Evolutionary conservation across 345 rosid genomes (phyloP).

Genomic region (Eucalyptus pumila): DNA sequence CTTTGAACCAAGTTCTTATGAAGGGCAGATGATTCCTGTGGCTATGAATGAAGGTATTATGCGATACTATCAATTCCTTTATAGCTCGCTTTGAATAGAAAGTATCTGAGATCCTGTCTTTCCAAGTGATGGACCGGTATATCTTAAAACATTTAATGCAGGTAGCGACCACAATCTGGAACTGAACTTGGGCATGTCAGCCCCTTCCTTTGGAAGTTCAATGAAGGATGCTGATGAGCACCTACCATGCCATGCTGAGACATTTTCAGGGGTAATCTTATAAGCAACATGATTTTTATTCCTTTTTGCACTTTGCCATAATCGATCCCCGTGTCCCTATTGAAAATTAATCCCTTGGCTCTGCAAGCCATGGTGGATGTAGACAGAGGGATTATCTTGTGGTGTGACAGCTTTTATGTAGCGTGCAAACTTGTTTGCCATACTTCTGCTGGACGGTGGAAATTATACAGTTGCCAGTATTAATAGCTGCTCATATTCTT

Average conservation of each 20-base stretch:
- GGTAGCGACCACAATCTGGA: conserved; percentile 43
- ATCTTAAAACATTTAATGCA: neutral
- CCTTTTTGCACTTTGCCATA: neutral
- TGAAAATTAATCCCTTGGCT: neutral
- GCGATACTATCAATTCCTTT: neutral
- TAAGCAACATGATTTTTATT: neutral
- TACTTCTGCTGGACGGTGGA: neutral
- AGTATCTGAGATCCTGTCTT: neutral
- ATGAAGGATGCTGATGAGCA: conserved; percentile 29
- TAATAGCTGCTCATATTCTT: conserved; percentile 16
- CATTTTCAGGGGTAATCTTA: neutral
- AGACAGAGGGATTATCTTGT: neutral
- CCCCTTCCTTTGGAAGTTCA: conserved; percentile 27
- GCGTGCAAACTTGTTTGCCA: neutral
- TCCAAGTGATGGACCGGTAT: neutral
- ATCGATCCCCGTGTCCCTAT: neutral
- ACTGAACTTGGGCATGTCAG: conserved; percentile 72
- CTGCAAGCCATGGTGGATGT: neutral
- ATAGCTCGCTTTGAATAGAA: neutral
- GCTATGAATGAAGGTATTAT: conserved; percentile 41
- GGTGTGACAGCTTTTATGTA: neutral
- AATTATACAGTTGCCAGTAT: neutral
- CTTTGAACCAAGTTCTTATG: conserved; percentile 65
- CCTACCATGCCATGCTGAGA: conserved; percentile 22
- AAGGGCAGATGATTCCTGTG: conserved; percentile 41